A percentile compares a stretch with the other conserved stretches of the same genome.
These are phyloP conservation scores for Russula virescens DNA, from an alignment of 768 basidiomycete genomes.

Conservation along the genomic window DNA sequence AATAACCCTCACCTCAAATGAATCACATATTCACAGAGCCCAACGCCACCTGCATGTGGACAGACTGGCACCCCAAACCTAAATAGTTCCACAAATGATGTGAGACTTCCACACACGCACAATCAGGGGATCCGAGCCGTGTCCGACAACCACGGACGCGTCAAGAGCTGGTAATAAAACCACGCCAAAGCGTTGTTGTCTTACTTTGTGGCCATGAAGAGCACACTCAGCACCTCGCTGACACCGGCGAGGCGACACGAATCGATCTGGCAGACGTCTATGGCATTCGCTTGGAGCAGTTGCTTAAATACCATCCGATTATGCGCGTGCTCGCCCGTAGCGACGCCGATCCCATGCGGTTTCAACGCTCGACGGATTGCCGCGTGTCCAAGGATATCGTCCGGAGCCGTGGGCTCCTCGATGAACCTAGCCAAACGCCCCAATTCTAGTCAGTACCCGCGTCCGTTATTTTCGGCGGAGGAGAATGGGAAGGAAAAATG, in stretches of 20 bases:
- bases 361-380: slow-evolving; percentile 72
- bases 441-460: too few species aligned
- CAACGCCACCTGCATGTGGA: slow-evolving; percentile 93
- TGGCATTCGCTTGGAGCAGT: slow-evolving; percentile 81
- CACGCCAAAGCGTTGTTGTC: neutral
- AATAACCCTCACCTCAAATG: slow-evolving; percentile 51
- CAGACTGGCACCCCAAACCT: slow-evolving; percentile 83
- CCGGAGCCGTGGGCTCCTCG: slow-evolving; percentile 90
- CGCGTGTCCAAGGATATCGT: slow-evolving; percentile 84
- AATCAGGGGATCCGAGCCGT: neutral
- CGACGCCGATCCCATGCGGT: slow-evolving; percentile 79
- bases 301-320: slow-evolving; percentile 97
- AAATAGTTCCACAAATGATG: slow-evolving; percentile 1
- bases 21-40: slow-evolving; percentile 88
- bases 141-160: neutral
- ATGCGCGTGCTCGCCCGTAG: slow-evolving; percentile 93
- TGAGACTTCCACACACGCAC: too few species aligned
- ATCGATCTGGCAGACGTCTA: slow-evolving; percentile 95
- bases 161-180: neutral
- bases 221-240: slow-evolving; percentile 84
- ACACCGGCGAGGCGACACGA: slow-evolving; percentile 91
- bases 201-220: slow-evolving; percentile 86
- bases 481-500: neutral
- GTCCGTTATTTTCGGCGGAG: slow-evolving; percentile 29
- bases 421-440: slow-evolving; percentile 57